A percentile compares a stretch with the other conserved stretches of the same genome.
Conservation (phyloP, 225 moss, liverwort and hornwort genomes). For the Thuidium tamariscinum region DNA sequence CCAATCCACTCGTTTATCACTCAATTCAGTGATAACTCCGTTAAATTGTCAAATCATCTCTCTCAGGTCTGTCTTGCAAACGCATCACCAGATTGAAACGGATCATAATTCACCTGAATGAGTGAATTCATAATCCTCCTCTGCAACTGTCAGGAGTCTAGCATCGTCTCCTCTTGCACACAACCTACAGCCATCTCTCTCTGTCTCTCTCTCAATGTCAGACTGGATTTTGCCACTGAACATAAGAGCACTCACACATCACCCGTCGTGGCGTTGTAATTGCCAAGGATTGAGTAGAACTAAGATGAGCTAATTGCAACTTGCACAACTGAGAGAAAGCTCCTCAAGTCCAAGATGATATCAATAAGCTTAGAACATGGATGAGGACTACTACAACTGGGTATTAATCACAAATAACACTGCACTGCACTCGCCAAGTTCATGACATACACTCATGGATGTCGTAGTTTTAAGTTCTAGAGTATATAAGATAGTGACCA, state of each 20-base stretch:
- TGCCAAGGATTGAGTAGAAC: neutral
- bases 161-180: neutral
- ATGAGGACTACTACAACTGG: neutral
- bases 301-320: neutral
- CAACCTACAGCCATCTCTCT: neutral
- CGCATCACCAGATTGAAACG: neutral
- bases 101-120: neutral
- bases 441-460: neutral
- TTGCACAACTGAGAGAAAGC: neutral
- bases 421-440: neutral
- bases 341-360: neutral
- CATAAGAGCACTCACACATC: neutral
- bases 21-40: neutral
- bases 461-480: neutral
- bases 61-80: neutral
- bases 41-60: neutral
- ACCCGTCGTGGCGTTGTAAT: neutral
- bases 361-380: neutral
- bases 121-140: neutral
- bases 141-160: neutral
- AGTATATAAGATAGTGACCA: neutral
- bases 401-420: neutral
- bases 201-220: neutral
- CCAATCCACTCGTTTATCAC: neutral
- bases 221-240: neutral